A percentile compares a stretch with the other conserved stretches of the same genome.
phyloP scores from a whole-genome alignment of 108 stramenopile genomes.

The Fragilaria crotonensis region DNA sequence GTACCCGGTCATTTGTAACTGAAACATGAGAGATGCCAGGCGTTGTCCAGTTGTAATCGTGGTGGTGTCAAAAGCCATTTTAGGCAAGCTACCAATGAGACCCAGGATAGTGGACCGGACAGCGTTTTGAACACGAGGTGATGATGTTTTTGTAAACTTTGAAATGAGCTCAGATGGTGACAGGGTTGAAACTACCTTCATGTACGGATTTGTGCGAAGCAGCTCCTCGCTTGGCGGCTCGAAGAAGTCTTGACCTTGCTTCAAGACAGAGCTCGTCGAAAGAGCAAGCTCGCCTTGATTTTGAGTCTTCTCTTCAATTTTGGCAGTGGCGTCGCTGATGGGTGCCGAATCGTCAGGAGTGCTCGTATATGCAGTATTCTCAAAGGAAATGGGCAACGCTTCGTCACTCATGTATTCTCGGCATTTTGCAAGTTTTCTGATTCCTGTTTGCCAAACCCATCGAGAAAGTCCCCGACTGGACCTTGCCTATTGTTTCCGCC shows the following conservation, averaged over 20 bases:
- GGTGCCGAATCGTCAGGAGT: not conserved
- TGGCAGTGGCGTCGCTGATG: too few relatives aligned
- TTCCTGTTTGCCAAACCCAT: constrained; percentile 20
- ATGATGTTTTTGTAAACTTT: constrained; percentile 67
- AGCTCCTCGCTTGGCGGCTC: constrained; percentile 8
- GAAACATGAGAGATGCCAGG: constrained; percentile 93
- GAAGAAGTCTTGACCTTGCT: not conserved
- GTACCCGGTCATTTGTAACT: constrained; percentile 96
- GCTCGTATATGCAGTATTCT: constrained; percentile 1
- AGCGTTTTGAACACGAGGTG: constrained; percentile 85
- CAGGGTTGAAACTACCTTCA: constrained; percentile 61
- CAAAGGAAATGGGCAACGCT: constrained; percentile 38
- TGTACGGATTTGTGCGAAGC: constrained; percentile 63
- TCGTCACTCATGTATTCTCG: constrained; percentile 46
- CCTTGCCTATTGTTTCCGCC: constrained; percentile 11
- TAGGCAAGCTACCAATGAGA: constrained; percentile 81
- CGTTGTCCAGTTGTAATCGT: constrained; percentile 83
- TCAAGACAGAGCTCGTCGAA: not conserved
- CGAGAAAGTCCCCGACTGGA: constrained; percentile 23
- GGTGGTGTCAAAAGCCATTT: constrained; percentile 89
- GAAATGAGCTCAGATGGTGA: constrained; percentile 78
- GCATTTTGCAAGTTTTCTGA: constrained; percentile 42
- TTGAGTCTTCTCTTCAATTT: not conserved
- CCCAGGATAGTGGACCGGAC: constrained; percentile 84
- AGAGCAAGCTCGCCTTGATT: not conserved